Conservation (phyloP, 2,329 filamentous ascomycete species). For the Colletotrichum lini region DNA sequence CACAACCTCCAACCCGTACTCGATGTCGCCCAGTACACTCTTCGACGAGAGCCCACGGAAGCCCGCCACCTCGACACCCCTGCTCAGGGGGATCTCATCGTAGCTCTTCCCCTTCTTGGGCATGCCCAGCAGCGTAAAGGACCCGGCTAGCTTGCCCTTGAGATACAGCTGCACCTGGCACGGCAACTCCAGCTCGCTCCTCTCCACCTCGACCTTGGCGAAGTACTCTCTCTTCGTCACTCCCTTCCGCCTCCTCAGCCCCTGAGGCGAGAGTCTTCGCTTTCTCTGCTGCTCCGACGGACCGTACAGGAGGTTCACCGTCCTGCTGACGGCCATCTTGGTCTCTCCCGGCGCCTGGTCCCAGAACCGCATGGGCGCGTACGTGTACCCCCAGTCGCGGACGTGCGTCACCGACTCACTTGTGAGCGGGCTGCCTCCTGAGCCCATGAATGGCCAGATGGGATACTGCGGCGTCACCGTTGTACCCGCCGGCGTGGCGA, state of each 20-base stretch:
- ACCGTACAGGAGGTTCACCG: constrained; percentile 69
- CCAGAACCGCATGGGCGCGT: constrained; percentile 60
- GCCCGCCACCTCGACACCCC: constrained; percentile 29
- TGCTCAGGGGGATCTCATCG: constrained; percentile 52
- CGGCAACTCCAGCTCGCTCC: constrained; percentile 55
- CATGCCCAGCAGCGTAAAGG: constrained; percentile 55
- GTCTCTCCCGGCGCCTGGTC: constrained; percentile 71
- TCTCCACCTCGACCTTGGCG: constrained; percentile 54
- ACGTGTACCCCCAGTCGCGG: constrained; percentile 57
- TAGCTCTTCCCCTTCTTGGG: constrained; percentile 52
- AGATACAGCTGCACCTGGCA: constrained; percentile 55
- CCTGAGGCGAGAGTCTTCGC: not conserved
- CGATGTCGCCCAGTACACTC: constrained; percentile 5
- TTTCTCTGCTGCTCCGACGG: constrained; percentile 8
- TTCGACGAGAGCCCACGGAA: not conserved
- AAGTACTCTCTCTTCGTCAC: constrained; percentile 50
- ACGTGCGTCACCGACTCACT: constrained; percentile 53
- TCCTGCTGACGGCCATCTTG: constrained; percentile 70
- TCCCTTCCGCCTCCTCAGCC: constrained; percentile 7
- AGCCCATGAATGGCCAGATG: constrained; percentile 65
- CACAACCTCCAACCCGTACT: constrained; percentile 48
- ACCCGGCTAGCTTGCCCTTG: constrained; percentile 48
- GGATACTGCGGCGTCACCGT: constrained; percentile 60
- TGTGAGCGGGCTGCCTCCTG: constrained; percentile 58
- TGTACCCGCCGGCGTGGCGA: constrained; percentile 56